A percentile compares a stretch with the other conserved stretches of the same genome.
Evolutionary conservation across 352 stramenopile species (phyloP).

Genomic region (Phytophthora citricola): DNA sequence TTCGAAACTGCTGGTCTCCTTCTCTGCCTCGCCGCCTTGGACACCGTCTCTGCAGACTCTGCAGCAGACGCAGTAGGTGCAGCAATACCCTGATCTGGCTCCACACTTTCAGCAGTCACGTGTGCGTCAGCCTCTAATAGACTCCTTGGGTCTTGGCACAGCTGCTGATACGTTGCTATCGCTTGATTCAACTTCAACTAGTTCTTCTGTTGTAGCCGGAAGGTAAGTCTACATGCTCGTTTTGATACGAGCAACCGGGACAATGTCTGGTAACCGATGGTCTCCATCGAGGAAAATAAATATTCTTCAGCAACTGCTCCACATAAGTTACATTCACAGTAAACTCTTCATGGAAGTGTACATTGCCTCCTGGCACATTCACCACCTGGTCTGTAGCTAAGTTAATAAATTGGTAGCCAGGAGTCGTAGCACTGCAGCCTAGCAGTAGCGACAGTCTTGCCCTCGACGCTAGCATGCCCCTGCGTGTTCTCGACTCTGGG

Average conservation of each 20-base stretch:
- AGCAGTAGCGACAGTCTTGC: constrained; percentile 5
- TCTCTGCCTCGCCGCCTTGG: neutral
- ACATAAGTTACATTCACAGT: neutral
- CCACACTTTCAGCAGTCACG: no score
- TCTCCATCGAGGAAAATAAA: neutral
- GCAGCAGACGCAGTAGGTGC: no score
- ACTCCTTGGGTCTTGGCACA: no score
- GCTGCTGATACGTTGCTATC: neutral
- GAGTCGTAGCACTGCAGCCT: constrained; percentile 2
- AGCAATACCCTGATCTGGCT: no score
- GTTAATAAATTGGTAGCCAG: constrained; percentile 15
- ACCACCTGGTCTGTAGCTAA: constrained; percentile 1
- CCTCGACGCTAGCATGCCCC: constrained; percentile 9
- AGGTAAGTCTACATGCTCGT: constrained; percentile 4
- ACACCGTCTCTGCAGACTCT: neutral
- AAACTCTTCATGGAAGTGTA: no score
- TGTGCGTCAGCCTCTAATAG: no score
- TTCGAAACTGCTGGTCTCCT: neutral
- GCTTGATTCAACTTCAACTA: neutral
- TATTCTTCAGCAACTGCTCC: constrained; percentile 13
- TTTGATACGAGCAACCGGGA: neutral
- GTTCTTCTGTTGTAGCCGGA: neutral
- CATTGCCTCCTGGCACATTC: neutral
- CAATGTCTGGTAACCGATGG: neutral
- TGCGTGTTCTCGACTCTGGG: constrained; percentile 6